Base-by-base conservation (phyloP, 2,329 filamentous ascomycete species). In the Colletotrichum sp. region DNA sequence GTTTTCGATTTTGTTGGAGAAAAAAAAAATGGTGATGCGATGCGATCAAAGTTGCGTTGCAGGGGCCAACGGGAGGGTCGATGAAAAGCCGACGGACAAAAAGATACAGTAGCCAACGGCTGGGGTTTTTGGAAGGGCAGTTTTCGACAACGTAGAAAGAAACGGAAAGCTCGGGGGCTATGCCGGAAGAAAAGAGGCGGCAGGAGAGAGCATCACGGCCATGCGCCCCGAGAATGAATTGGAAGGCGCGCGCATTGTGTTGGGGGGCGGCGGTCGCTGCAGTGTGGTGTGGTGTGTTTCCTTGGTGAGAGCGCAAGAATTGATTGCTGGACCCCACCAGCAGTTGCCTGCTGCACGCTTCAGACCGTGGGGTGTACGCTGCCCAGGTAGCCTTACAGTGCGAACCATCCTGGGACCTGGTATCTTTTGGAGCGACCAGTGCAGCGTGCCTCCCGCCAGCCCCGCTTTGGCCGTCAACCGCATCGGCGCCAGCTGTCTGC, bases 311-410 rank as follows among this genome's bases (percentile, higher is more conserved):
- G 65, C 39, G 32, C 26, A 69, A 69, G n/a, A 73, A 69, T 64
- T 69, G 65, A 68, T 68, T 60, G 16, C 32, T 63, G 63, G 32
- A 30, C 59, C 74, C 74, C 57, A 65, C 74, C 44, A 16, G 57
- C 36, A 60, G 26, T 52, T 28, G 64, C 21, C 63, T 75, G 52
- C 49, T 68, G 73, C 32, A 76, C 44, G 24, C 59, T 76, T 32
- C 64, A 36, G 15, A 28, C 57, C 36, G 70, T 32, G 55, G 44
- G 60, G 57, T 64, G 70, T 76, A 64, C 64, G 49, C 26, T 28
- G 34, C 15, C 52, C 24, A 65, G 59, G 64, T 74, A 75, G 75
- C 71, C 62, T 67, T 67, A 76, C 75, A 76, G 75, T 76, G 75
- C 75, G 75, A 76, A 57, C 71, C 66, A 64, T 26, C 67, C 55